These are phyloP conservation scores for Obba rivulosa DNA, from an alignment of 768 basidiomycete genomes.

Conservation along the genomic window DNA sequence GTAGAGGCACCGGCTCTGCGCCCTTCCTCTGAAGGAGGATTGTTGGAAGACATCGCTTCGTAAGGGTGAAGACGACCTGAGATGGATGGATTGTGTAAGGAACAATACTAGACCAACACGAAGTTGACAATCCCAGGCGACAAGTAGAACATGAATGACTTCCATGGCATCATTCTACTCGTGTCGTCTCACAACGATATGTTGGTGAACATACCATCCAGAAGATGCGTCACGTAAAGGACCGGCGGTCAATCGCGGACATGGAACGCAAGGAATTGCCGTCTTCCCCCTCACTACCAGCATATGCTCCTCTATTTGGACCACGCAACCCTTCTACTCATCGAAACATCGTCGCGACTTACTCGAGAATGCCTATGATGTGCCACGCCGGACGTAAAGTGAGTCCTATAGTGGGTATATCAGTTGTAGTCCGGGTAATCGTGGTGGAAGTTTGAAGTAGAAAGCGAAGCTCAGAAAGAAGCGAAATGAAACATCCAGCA, in stretches of 20 bases:
- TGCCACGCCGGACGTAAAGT: not conserved
- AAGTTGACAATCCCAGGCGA: not conserved
- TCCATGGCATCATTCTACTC: not conserved
- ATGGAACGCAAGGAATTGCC: too few species aligned
- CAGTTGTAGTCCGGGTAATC: not conserved
- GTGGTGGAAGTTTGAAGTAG: not conserved
- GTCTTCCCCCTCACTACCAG: too few species aligned
- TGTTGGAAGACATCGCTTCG: constrained; percentile 9
- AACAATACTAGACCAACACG: not conserved
- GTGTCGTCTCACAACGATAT: not conserved
- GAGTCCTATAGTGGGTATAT: not conserved
- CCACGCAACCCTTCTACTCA: not conserved
- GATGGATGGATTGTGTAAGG: not conserved
- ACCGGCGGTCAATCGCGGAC: too few species aligned
- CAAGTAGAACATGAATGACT: not conserved
- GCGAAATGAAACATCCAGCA: constrained; percentile 5
- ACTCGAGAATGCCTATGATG: not conserved
- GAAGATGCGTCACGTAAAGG: too few species aligned
- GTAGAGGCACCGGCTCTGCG: constrained; percentile 4
- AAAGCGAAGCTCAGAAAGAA: not conserved
- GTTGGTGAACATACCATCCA: too few species aligned
- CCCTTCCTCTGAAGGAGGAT: constrained; percentile 6
- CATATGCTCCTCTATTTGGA: not conserved
- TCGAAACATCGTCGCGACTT: not conserved
- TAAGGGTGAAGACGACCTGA: not conserved